These are phyloP conservation scores for Hygrocybe coccinea DNA, from an alignment of 768 basidiomycete genomes.

Conservation along the genomic window DNA sequence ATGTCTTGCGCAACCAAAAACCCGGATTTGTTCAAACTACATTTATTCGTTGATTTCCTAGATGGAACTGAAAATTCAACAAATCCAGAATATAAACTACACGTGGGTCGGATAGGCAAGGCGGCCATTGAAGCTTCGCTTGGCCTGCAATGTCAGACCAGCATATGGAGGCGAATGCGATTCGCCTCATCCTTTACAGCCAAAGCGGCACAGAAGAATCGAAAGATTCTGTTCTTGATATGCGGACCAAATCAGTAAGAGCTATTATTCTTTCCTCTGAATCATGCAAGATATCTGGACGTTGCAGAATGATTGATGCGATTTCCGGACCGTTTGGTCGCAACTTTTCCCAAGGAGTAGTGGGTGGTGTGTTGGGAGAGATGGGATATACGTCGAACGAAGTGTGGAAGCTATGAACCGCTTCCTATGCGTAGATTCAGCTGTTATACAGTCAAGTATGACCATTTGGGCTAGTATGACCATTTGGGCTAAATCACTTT, in stretches of 20 bases:
- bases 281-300: background rate
- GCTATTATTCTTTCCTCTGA: conserved; percentile 5
- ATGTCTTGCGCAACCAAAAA: conserved; percentile 41
- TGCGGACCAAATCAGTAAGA: conserved; percentile 83
- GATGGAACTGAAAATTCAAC: conserved; percentile 16
- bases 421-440: no score
- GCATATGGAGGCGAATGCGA: conserved; percentile 36
- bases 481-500: no score
- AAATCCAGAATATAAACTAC: conserved; percentile 21
- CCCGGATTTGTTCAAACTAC: conserved; percentile 53
- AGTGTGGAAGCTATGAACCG: conserved; percentile 62
- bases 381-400: conserved; percentile 58
- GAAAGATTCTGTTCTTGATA: conserved; percentile 61
- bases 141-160: conserved; percentile 19
- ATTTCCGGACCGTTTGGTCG: conserved; percentile 74
- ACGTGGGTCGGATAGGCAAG: conserved; percentile 53
- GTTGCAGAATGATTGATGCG: conserved; percentile 62
- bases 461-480: no score
- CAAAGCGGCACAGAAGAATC: conserved; percentile 8
- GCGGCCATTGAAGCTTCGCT: conserved; percentile 42
- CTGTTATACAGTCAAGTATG: no score
- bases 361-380: conserved; percentile 62
- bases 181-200: conserved; percentile 21
- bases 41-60: conserved; percentile 59
- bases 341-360: conserved; percentile 68